Evolutionary conservation across 1,284 basidiomycete species (phyloP).

Genomic region (Ganoderma resinaceum): DNA sequence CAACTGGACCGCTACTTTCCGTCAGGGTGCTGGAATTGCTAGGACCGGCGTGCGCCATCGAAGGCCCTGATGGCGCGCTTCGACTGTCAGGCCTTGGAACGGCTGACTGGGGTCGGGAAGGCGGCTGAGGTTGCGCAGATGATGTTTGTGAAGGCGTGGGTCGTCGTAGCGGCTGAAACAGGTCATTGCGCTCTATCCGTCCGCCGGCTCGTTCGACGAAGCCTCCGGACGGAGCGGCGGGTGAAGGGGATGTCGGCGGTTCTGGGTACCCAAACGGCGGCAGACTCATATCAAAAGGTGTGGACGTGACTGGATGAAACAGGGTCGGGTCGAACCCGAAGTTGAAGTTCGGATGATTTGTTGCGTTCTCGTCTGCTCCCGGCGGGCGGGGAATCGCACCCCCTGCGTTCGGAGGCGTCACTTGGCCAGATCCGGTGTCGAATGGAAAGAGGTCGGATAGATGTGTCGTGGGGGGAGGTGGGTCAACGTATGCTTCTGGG

Average conservation of each 20-base stretch:
- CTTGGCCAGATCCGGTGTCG: slow-evolving; percentile 36
- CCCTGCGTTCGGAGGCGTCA: slow-evolving; percentile 30
- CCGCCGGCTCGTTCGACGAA: slow-evolving; percentile 40
- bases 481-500: slow-evolving; percentile 32
- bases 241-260: slow-evolving; percentile 74
- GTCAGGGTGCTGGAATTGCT: not conserved
- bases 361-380: slow-evolving; percentile 57
- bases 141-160: slow-evolving; percentile 14
- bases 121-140: slow-evolving; percentile 20
- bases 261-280: slow-evolving; percentile 68
- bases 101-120: slow-evolving; percentile 19
- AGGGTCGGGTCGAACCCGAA: slow-evolving; percentile 52
- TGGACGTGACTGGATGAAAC: slow-evolving; percentile 57
- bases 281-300: slow-evolving; percentile 47
- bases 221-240: slow-evolving; percentile 41
- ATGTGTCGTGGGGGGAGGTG: slow-evolving; percentile 43
- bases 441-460: slow-evolving; percentile 59
- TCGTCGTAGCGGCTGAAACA: slow-evolving; percentile 39
- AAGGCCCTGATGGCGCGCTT: not conserved
- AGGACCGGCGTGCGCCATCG: not conserved
- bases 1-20: slow-evolving; percentile 26
- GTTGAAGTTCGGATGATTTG: slow-evolving; percentile 43
- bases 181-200: slow-evolving; percentile 39
- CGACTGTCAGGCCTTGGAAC: slow-evolving; percentile 18
- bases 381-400: slow-evolving; percentile 42